phyloP scores from a whole-genome alignment of 2,329 filamentous ascomycete genomes.

The Beauveria medogensis region DNA sequence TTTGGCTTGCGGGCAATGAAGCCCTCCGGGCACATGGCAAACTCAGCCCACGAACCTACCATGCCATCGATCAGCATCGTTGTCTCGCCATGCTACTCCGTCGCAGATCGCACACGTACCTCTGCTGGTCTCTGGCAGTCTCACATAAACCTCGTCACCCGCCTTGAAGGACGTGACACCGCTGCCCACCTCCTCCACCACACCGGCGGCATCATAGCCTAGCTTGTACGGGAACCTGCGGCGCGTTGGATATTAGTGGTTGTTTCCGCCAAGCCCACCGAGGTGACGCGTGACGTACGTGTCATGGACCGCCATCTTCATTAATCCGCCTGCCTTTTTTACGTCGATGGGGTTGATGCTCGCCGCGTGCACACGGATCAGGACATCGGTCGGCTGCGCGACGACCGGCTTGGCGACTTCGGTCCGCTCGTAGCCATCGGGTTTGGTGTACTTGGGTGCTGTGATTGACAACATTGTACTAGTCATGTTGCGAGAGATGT shows the following conservation, averaged over 20 bases:
- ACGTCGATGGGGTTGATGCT: slow-evolving; percentile 38
- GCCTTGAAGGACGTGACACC: not conserved
- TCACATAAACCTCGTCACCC: slow-evolving; percentile 14
- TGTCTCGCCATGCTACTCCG: not conserved
- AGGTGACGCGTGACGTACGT: slow-evolving; percentile 16
- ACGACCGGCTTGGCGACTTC: slow-evolving; percentile 17
- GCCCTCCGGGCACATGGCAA: slow-evolving; percentile 23
- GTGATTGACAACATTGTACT: slow-evolving; percentile 16
- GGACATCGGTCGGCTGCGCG: slow-evolving; percentile 16
- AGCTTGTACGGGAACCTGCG: slow-evolving; percentile 10
- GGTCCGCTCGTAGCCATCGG: slow-evolving; percentile 16
- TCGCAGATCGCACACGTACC: slow-evolving; percentile 9
- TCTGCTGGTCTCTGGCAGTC: slow-evolving; percentile 17
- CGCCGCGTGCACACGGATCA: slow-evolving; percentile 35
- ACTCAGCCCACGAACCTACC: slow-evolving; percentile 30
- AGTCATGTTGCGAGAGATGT: not conserved
- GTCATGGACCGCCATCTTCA: slow-evolving; percentile 26
- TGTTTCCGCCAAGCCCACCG: too few relatives aligned
- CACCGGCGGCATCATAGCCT: slow-evolving; percentile 6
- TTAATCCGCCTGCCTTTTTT: slow-evolving; percentile 28
- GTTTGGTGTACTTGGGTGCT: slow-evolving; percentile 15
- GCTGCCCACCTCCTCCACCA: slow-evolving; percentile 2
- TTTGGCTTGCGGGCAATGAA: slow-evolving; percentile 31
- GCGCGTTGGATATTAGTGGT: too few relatives aligned
- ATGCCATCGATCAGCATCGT: not conserved